Base-by-base conservation (phyloP, 148 eudicot genomes). In the Talinum fruticosum region DNA sequence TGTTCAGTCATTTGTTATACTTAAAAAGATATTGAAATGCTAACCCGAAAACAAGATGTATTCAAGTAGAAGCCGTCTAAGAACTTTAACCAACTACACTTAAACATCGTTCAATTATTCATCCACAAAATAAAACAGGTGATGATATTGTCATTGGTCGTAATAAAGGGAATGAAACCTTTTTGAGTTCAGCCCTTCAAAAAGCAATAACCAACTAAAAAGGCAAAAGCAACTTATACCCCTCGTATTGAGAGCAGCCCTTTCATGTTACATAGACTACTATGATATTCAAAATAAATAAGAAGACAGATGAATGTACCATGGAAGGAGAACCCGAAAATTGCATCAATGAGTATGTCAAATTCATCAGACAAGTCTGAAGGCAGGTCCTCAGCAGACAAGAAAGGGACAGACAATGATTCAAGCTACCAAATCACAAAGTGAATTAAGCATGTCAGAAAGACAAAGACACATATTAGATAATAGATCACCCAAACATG, bases 291-390 rank as follows among this genome's bases (percentile, higher is more conserved):
- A 4, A 30, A 66, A 29, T 32, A 24, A 59, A 57, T 37, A 76
- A 73, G n/a, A 30, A 62, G 66, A 62, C 4, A 62, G 66, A 28
- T 1, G 5, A n/a, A 26, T 77, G 74, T 88, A 96, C 99, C 98
- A 76, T 87, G 92, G 77, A 96, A 93, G 44, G 99, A 96, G 85
- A 96, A 96, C 72, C 99, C 98, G 85, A 96, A 96, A 86, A 96
- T 89, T 75, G 99, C 99, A 81, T 96, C 99, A 32, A 96, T 83
- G 66, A 93, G 70, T 78, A 96, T 84, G 85, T 96, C 97, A 80
- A 86, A 96, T 78, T 87, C 87, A 61, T 86, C 80, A 61, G 97
- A 88, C 64, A 93, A 83, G 84, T 93, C 91, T 84, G 59, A 45
- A 54, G 99, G 92, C 72, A 96, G 91, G 86, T 90, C 98, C 74